These are phyloP conservation scores for Hirsutella rhossiliensis DNA, from an alignment of 2,329 filamentous ascomycete species.

Conservation along the genomic window DNA sequence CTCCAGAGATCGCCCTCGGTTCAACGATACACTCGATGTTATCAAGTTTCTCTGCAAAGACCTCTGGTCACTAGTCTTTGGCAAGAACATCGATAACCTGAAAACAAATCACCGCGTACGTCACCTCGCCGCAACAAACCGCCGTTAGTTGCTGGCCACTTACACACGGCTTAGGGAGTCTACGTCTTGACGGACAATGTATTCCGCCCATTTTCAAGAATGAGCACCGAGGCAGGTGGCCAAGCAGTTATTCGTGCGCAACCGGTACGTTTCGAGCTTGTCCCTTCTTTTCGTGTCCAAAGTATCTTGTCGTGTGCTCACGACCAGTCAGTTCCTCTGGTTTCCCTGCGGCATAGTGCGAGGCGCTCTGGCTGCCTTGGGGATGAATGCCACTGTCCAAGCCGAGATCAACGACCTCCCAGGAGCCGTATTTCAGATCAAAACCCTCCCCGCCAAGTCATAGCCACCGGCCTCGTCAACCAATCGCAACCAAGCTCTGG, in stretches of 20 bases:
- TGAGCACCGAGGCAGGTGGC: slow-evolving; percentile 71
- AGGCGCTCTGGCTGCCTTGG: slow-evolving; percentile 83
- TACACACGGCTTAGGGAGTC: slow-evolving; percentile 52
- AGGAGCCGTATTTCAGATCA: slow-evolving; percentile 88
- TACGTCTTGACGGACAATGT: slow-evolving; percentile 91
- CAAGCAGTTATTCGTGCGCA: slow-evolving; percentile 66
- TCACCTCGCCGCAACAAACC: background rate
- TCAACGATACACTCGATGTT: slow-evolving; percentile 83
- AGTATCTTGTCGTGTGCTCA: slow-evolving; percentile 4
- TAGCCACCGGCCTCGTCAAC: slow-evolving; percentile 18
- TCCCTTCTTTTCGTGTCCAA: background rate
- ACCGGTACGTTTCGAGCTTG: slow-evolving; percentile 43
- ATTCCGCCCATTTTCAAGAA: slow-evolving; percentile 78
- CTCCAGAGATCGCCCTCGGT: slow-evolving; percentile 72
- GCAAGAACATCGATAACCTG: slow-evolving; percentile 96
- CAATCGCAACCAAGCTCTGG: background rate
- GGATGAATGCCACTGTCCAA: slow-evolving; percentile 81
- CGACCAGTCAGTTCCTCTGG: slow-evolving; percentile 63
- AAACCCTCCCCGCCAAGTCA: slow-evolving; percentile 59
- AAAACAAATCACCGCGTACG: slow-evolving; percentile 90
- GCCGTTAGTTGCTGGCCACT: background rate
- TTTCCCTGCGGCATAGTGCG: slow-evolving; percentile 90
- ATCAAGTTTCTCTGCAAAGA: slow-evolving; percentile 99
- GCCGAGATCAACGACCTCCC: slow-evolving; percentile 83
- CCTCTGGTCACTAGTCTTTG: slow-evolving; percentile 85